Percentiles rank a stretch among this genome's conserved stretches.
These are phyloP conservation scores for Lichtheimia ornata DNA, from an alignment of 371 early-diverging fungal species.

Conservation along the genomic window DNA sequence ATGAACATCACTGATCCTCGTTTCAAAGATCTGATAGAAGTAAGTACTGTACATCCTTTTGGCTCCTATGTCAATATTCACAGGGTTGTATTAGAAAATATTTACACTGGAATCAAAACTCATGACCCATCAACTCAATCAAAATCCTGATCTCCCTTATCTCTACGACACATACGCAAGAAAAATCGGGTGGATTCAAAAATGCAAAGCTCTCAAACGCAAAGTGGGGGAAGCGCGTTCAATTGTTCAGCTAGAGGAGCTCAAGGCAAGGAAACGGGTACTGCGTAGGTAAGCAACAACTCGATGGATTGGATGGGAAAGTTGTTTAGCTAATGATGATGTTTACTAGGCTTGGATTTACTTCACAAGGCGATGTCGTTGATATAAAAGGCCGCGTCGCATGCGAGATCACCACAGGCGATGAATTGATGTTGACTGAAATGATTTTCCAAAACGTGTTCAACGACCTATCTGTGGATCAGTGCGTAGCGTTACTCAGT, in stretches of 20 bases:
- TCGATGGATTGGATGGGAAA: no score
- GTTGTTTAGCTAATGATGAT: no score
- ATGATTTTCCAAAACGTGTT: constrained; percentile 99
- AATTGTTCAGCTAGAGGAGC: constrained; percentile 91
- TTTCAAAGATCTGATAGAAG: constrained; percentile 72
- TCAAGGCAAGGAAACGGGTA: constrained; percentile 88
- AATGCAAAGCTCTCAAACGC: constrained; percentile 68
- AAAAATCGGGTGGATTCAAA: constrained; percentile 59
- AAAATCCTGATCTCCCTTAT: constrained; percentile 53
- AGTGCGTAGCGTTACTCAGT: constrained; percentile 89
- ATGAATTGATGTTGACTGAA: constrained; percentile 98
- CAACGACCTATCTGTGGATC: constrained; percentile 89
- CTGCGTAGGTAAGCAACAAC: constrained; percentile 61
- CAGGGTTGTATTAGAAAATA: constrained; percentile 53
- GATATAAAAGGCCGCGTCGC: constrained; percentile 99
- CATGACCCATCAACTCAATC: constrained; percentile 57
- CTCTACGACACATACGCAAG: constrained; percentile 65
- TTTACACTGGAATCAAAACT: constrained; percentile 70
- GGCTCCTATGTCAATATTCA: no score
- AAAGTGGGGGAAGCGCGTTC: constrained; percentile 77
- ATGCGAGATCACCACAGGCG: constrained; percentile 98
- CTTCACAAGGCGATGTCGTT: constrained; percentile 81
- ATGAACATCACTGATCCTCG: constrained; percentile 84
- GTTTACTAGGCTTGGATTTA: constrained; percentile 75
- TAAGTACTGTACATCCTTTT: constrained; percentile 14